Evolutionary conservation across 495 filamentous ascomycete genomes (phyloP).

Genomic region (Annulohypoxylon moriforme): DNA sequence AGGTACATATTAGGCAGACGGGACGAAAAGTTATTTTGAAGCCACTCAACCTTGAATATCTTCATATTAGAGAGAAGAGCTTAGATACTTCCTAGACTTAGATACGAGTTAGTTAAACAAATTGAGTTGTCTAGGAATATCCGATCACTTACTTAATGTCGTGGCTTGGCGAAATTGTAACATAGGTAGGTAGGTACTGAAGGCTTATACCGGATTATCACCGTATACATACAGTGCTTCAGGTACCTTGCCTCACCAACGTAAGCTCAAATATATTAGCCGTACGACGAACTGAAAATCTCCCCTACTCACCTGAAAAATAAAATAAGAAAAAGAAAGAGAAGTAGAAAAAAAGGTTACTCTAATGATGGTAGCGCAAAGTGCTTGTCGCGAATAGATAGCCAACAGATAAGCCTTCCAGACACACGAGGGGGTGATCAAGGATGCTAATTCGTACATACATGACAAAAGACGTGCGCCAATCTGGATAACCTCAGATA

Average conservation of each 20-base stretch:
- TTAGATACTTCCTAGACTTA: too few species aligned
- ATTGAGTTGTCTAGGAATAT: background rate
- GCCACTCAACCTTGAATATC: background rate
- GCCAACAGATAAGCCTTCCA: constrained; percentile 43
- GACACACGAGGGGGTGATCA: constrained; percentile 33
- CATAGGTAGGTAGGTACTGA: background rate
- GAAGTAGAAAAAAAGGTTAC: background rate
- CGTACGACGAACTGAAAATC: background rate
- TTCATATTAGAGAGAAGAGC: too few species aligned
- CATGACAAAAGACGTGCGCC: constrained; percentile 2
- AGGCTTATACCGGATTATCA: background rate
- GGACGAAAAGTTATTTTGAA: background rate
- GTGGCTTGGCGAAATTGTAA: constrained; percentile 17
- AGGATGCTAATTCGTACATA: constrained; percentile 38
- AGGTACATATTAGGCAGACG: constrained; percentile 1
- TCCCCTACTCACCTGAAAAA: background rate
- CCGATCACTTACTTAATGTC: constrained; percentile 10
- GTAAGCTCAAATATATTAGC: background rate
- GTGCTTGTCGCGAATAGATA: constrained; percentile 19
- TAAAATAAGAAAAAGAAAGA: background rate
- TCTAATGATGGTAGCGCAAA: constrained; percentile 14
- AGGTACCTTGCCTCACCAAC: background rate
- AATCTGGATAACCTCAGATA: constrained; percentile 37
- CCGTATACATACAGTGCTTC: constrained; percentile 15
- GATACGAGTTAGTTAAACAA: background rate